Evolutionary conservation across 148 eudicot species (phyloP).

Genomic region (Persicaria tinctoria): DNA sequence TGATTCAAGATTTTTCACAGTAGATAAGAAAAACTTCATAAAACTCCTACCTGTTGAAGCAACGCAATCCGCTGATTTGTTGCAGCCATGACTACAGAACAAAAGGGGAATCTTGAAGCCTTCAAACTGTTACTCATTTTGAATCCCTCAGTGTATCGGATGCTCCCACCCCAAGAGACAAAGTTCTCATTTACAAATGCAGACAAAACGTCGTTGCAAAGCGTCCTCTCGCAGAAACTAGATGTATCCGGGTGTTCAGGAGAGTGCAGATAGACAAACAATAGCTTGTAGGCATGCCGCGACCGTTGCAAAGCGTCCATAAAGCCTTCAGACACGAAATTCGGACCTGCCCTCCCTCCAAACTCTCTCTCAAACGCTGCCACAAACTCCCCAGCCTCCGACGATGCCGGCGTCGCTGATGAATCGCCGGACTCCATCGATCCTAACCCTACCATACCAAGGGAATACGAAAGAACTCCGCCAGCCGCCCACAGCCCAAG

Average conservation of each 20-base stretch:
- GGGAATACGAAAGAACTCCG: conserved; percentile 62
- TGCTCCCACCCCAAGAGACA: conserved; percentile 78
- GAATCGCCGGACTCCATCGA: conserved; percentile 24
- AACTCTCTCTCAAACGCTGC: conserved; percentile 58
- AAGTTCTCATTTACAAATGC: conserved; percentile 82
- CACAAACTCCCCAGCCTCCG: conserved; percentile 60
- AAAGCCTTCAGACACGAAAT: conserved; percentile 62
- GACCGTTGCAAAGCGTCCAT: conserved; percentile 93
- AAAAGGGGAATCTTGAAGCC: conserved; percentile 84
- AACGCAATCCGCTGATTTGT: conserved; percentile 88
- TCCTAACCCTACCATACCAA: conserved; percentile 44
- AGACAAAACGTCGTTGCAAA: conserved; percentile 41
- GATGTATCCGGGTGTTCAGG: conserved; percentile 83
- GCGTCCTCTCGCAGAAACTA: conserved; percentile 48
- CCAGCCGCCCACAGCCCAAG: conserved; percentile 86
- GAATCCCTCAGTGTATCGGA: conserved; percentile 73
- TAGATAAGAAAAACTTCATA: not conserved
- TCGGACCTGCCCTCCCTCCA: conserved; percentile 36
- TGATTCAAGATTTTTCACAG: not conserved
- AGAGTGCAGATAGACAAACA: conserved; percentile 82
- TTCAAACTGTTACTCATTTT: conserved; percentile 99
- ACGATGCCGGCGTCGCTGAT: conserved; percentile 33
- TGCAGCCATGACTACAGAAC: conserved; percentile 96
- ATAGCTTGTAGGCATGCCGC: conserved; percentile 51
- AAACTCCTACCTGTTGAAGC: conserved; percentile 64